These are phyloP conservation scores for Zygoascus hellenicus DNA, from an alignment of 1,139 yeast species.

Conservation along the genomic window DNA sequence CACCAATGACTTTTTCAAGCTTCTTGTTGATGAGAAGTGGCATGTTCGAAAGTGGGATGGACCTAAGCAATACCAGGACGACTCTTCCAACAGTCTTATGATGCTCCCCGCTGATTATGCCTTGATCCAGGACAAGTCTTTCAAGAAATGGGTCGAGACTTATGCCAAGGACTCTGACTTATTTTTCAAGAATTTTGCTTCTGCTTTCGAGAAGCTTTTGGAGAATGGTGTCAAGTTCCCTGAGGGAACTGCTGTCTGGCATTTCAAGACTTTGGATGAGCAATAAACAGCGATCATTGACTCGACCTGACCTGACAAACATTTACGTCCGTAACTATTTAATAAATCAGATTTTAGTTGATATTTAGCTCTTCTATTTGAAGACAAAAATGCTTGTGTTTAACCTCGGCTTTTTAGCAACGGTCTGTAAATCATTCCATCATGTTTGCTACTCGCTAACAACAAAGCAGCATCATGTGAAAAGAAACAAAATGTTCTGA, in stretches of 20 bases:
- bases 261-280: conserved; percentile 43
- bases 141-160: conserved; percentile 57
- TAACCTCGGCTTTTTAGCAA: too few species aligned
- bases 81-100: conserved; percentile 68
- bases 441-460: too few species aligned
- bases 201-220: conserved; percentile 61
- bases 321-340: too few species aligned
- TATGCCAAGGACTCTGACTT: conserved; percentile 67
- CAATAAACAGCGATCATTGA: background rate
- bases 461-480: too few species aligned
- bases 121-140: conserved; percentile 58
- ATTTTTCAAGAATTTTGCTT: conserved; percentile 67
- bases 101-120: conserved; percentile 87
- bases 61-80: conserved; percentile 71
- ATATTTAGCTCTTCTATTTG: too few species aligned
- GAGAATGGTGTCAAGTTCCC: conserved; percentile 65
- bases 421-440: too few species aligned
- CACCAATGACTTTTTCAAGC: conserved; percentile 71
- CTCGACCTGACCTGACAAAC: background rate
- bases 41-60: conserved; percentile 70
- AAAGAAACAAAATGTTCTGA: too few species aligned
- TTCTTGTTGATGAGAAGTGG: conserved; percentile 69
- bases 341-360: too few species aligned
- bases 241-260: conserved; percentile 38
- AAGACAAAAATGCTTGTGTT: too few species aligned